Evolutionary conservation across 2,329 filamentous ascomycete species (phyloP), one percentile per base, ranked within the genome.

Genomic region (Fusarium anguioides): DNA sequence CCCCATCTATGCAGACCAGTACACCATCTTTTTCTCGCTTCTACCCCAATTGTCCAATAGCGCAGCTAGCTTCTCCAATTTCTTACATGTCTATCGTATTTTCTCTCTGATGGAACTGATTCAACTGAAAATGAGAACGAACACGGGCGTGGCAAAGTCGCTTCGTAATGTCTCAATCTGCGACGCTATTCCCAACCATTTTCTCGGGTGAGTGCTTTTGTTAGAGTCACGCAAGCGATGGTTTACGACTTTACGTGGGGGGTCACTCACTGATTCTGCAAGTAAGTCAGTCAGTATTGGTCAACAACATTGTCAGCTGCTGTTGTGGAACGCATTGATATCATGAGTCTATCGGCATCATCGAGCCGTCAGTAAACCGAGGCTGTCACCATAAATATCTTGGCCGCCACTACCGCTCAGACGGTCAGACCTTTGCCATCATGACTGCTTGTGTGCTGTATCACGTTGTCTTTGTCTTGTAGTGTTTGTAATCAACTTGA

Each of bases 161-260:
- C 59, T 68, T 68, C 37, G 50, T 57, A 52, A 46, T 68, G 65
- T 68, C 65, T 68, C 46, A 68, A 46, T 57, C 64, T 57, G 49
- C 60, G 64, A 68, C 65, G 55, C 65, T 49, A 66, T 68, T 56
- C 49, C 48, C 63, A 64, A 55, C 47, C 47, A 39, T 15, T 40
- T 23, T 37, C 36, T 66, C 50, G 56, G 51, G 27, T 66, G 35
- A 24, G 18, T 66, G 27, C 49, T 45, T n/a, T n/a, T 68, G 54
- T 54, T 20, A 50, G 56, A 50, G 58, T 67, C 64, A 64, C 58
- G 64, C 58, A 66, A 66, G 53, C 27, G 11, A 29, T 29, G 27
- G 27, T 29, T 21, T 50, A 29, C 64, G 64, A 12, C 10, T 29
- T 21, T 50, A 29, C 64, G 64, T 67, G 64, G 64, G 64, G 64